These are phyloP conservation scores for Diaporthe sp. DNA, from an alignment of 2,329 filamentous ascomycete species.

Conservation along the genomic window DNA sequence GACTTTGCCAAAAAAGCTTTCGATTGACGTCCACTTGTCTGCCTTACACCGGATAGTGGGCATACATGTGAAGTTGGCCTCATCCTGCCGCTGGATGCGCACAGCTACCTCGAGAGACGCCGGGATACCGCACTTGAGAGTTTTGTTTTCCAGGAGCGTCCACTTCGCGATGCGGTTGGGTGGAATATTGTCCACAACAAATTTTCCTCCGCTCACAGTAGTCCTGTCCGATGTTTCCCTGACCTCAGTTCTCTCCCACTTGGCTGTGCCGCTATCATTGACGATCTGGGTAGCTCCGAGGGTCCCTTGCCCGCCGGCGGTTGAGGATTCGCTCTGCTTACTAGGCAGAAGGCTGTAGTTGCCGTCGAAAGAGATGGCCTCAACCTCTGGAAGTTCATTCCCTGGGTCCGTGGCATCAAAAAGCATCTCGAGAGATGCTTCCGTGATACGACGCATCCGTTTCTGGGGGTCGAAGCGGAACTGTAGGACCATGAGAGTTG, in stretches of 20 bases:
- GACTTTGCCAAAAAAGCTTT: conserved; percentile 45
- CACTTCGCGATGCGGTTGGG: conserved; percentile 44
- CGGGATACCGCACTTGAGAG: conserved; percentile 45
- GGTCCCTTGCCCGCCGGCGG: no score
- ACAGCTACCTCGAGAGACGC: conserved; percentile 44
- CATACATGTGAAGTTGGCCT: conserved; percentile 47
- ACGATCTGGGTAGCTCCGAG: no score
- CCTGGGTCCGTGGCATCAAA: conserved; percentile 40
- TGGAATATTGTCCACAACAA: conserved; percentile 42
- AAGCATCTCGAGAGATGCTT: conserved; percentile 43
- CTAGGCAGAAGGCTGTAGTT: conserved; percentile 12
- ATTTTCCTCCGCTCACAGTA: conserved; percentile 43
- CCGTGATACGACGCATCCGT: conserved; percentile 44
- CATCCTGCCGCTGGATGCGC: conserved; percentile 45
- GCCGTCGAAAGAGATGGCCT: conserved; percentile 20
- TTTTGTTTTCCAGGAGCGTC: conserved; percentile 47
- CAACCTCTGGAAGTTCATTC: conserved; percentile 21
- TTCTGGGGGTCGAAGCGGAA: conserved; percentile 47
- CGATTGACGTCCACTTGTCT: conserved; percentile 42
- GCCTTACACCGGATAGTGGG: conserved; percentile 47
- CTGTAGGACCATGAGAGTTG: conserved; percentile 46
- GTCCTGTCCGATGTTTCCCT: conserved; percentile 42
- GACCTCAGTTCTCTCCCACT: conserved; percentile 39
- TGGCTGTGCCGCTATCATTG: background rate
- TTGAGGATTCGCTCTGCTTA: conserved; percentile 13